Base-by-base conservation (phyloP, 1,284 basidiomycete species). In the Leucoagaricus sp. region DNA sequence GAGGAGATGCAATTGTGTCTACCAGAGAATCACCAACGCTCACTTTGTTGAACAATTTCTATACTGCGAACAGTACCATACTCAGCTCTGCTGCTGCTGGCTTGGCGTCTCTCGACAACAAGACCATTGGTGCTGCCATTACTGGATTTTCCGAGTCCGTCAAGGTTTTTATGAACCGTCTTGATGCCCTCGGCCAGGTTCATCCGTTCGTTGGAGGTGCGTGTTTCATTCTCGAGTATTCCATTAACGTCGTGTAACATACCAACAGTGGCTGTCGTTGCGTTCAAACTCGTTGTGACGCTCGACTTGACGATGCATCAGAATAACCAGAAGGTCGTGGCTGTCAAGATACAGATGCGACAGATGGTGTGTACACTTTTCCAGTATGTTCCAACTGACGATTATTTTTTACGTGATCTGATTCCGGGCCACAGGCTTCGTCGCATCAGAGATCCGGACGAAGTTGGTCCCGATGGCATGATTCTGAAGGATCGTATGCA, bases 331-430 rank as follows among this genome's bases (percentile, higher is more conserved):
- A 78, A 77, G 53, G 72, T 81, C 15, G 54, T 72, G 3, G 69
- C 70, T 0, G 63, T 82, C 4, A 75, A 73, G 50, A 60, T 74
- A 19, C 70, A 76, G 58, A 81, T 81, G 76, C 72, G 72, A 55
- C 72, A 75, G 34, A 75, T 77, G 73, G 76, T 81, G 71, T 61
- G 63, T 4, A 67, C 68, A 1, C 67, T 81, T 25, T 69, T 77
- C 23, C 69, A 74, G 79, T n/a, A n/a, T n/a, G n/a, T n/a, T n/a
- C n/a, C 79, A 53, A 5, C 75, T 66, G 17, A 17, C 23, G 15
- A 0, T 9, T 36, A 9, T 36, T 19, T 38, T 15, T 29, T n/a
- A 17, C 12, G 17, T 13, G 28, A 26, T 1, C 19, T 45, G 13
- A 15, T 15, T 15, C 23, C 40, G 49, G 12, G 61, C 17, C 9